These are phyloP conservation scores for Potentilla sterilis DNA, from an alignment of 306 rosid species.

Conservation along the genomic window DNA sequence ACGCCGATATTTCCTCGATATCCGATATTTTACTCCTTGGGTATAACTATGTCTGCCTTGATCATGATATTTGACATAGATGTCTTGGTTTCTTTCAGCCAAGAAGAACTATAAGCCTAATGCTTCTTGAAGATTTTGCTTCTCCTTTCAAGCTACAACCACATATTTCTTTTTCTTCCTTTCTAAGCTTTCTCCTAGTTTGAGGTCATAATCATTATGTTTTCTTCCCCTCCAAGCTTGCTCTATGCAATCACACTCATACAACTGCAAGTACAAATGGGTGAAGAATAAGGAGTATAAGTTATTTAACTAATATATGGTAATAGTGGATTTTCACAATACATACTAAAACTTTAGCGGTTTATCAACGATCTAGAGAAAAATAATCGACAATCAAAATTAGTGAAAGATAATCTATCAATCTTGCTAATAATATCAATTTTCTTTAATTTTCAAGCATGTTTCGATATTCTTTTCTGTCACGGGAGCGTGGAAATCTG, in stretches of 20 bases:
- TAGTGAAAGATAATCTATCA: too few relatives aligned
- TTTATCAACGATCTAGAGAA: too few relatives aligned
- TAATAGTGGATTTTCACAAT: neutral
- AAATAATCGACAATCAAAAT: too few relatives aligned
- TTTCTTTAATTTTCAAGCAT: too few relatives aligned
- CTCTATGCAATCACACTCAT: neutral
- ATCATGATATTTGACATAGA: neutral
- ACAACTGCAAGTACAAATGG: neutral
- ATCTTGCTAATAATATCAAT: too few relatives aligned
- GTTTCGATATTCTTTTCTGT: too few relatives aligned
- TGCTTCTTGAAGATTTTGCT: conserved; percentile 12
- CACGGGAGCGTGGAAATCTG: too few relatives aligned
- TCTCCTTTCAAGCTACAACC: neutral
- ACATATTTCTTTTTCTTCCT: conserved; percentile 14
- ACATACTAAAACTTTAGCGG: too few relatives aligned
- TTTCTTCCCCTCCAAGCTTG: neutral
- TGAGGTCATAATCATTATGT: neutral
- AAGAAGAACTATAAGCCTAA: neutral
- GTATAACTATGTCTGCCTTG: neutral
- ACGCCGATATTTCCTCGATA: too few relatives aligned
- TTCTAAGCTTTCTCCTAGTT: neutral
- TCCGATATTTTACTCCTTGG: too few relatives aligned
- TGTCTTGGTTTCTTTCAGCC: neutral
- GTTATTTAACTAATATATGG: too few relatives aligned
- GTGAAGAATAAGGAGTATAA: neutral